phyloP scores from a whole-genome alignment of 495 filamentous ascomycete genomes.

The Talaromyces thailandensis region DNA sequence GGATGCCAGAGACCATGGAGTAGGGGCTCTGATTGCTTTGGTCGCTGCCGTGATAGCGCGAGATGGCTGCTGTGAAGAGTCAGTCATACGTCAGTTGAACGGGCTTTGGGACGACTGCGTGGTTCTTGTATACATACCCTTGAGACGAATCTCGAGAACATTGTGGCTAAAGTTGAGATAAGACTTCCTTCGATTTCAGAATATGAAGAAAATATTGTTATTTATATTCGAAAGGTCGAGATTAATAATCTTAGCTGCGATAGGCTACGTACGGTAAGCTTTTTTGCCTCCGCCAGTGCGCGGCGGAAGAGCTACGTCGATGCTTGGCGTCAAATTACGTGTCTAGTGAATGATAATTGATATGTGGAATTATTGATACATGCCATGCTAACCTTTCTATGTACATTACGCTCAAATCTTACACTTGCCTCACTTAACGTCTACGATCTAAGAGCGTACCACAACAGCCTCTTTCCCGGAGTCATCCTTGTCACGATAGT shows the following conservation, averaged over 20 bases:
- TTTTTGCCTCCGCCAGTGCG: not conserved
- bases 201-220: not conserved
- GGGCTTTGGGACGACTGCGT: not conserved
- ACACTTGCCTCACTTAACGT: not conserved
- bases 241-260: not conserved
- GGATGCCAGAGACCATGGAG: conserved; percentile 2
- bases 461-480: not conserved
- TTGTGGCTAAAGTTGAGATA: not conserved
- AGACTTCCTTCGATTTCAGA: not conserved
- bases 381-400: not conserved
- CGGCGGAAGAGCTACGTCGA: not conserved
- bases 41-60: not conserved
- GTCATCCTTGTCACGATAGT: not conserved
- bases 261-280: not conserved
- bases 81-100: not conserved
- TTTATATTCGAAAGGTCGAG: not conserved
- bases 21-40: not conserved
- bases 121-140: not conserved
- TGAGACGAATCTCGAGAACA: not conserved
- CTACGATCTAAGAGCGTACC: not conserved
- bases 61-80: not conserved
- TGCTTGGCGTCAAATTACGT: not conserved
- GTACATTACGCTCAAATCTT: not conserved
- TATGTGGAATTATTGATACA: not conserved
- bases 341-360: not conserved